These are phyloP conservation scores for Xylariales sp. DNA, from an alignment of 2,329 filamentous ascomycete genomes.

Conservation along the genomic window DNA sequence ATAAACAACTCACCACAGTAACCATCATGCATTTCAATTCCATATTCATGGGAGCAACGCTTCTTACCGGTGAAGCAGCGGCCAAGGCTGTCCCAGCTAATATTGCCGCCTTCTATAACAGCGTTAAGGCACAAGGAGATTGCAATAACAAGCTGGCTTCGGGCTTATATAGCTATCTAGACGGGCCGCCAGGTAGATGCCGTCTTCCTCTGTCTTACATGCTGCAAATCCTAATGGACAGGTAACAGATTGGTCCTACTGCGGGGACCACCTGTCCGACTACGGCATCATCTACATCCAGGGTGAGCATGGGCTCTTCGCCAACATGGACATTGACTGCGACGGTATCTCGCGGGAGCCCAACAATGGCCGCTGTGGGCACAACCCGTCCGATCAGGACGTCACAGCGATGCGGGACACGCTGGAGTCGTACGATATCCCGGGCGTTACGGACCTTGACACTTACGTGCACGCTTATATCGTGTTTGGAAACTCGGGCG, in stretches of 20 bases:
- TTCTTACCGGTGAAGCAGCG: too few species aligned
- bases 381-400: constrained; percentile 3
- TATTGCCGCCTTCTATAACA: too few species aligned
- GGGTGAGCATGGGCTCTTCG: constrained; percentile 33
- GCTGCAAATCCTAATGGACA: not conserved
- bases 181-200: too few species aligned
- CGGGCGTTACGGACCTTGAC: constrained; percentile 39
- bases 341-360: constrained; percentile 18
- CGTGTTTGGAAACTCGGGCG: constrained; percentile 46
- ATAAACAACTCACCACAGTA: too few species aligned
- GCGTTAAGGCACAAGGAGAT: too few species aligned
- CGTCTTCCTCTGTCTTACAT: not conserved
- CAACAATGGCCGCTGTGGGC: constrained; percentile 21
- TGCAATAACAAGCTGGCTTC: constrained; percentile 25
- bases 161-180: constrained; percentile 24
- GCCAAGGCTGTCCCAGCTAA: too few species aligned
- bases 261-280: constrained; percentile 32
- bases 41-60: too few species aligned
- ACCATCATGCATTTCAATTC: too few species aligned
- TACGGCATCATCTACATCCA: constrained; percentile 38
- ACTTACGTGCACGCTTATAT: constrained; percentile 48
- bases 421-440: constrained; percentile 27
- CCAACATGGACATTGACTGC: constrained; percentile 57
- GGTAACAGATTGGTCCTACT: constrained; percentile 31
- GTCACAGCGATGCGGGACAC: constrained; percentile 38